A percentile compares a stretch with the other conserved stretches of the same genome.
phyloP scores from a whole-genome alignment of 805 yeast genomes.

The Ogataea zsoltii region DNA sequence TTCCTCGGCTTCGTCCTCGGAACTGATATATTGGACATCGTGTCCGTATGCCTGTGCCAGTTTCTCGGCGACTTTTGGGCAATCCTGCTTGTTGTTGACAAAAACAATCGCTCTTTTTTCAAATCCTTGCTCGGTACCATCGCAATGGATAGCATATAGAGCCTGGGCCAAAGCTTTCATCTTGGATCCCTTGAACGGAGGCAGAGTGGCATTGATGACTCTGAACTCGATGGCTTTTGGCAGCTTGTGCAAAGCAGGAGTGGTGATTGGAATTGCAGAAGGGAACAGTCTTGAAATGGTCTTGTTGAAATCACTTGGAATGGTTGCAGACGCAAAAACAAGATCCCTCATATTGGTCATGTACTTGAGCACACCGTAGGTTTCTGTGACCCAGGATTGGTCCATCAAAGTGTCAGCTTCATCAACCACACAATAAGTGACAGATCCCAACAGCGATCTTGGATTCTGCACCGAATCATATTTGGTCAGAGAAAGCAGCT shows the following conservation, averaged over 20 bases:
- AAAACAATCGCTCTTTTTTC: slow-evolving; percentile 83
- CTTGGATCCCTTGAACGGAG: slow-evolving; percentile 85
- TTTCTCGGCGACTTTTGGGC: slow-evolving; percentile 54
- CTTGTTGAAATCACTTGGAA: slow-evolving; percentile 73
- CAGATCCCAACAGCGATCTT: slow-evolving; percentile 42
- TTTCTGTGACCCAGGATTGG: slow-evolving; percentile 68
- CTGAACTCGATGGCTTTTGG: slow-evolving; percentile 73
- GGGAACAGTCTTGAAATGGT: slow-evolving; percentile 65
- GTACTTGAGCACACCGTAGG: slow-evolving; percentile 52
- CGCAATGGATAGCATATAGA: slow-evolving; percentile 78
- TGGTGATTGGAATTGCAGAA: slow-evolving; percentile 60
- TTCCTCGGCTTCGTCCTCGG: slow-evolving; percentile 62
- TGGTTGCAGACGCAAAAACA: slow-evolving; percentile 86
- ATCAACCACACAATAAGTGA: slow-evolving; percentile 71
- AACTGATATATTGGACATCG: slow-evolving; percentile 65
- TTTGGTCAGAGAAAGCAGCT: slow-evolving; percentile 42
- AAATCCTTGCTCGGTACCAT: slow-evolving; percentile 73
- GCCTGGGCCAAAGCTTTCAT: slow-evolving; percentile 86
- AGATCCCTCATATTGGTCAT: slow-evolving; percentile 58
- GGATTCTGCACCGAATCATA: slow-evolving; percentile 35
- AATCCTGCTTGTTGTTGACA: slow-evolving; percentile 73
- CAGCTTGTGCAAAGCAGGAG: slow-evolving; percentile 83
- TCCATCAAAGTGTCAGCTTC: slow-evolving; percentile 95
- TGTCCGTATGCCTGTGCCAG: slow-evolving; percentile 53
- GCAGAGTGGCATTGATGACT: slow-evolving; percentile 70